Base-by-base conservation (phyloP, 1,284 basidiomycete genomes). In the Ganoderma leucocontextum region DNA sequence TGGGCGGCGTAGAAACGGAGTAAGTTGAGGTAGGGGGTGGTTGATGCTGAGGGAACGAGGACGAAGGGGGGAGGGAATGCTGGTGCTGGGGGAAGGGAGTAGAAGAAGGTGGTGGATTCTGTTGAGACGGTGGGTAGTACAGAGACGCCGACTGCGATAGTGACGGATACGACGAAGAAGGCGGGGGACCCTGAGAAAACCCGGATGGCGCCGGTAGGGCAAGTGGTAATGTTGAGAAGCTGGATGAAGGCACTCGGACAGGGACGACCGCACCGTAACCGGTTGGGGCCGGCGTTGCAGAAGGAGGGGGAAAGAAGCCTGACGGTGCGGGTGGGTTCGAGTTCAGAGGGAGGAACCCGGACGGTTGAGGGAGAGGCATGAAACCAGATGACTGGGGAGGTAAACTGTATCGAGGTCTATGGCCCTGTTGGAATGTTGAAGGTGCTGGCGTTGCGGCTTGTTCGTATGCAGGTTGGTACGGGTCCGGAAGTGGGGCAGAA, bases 311-410 rank as follows among this genome's bases (percentile, higher is more conserved):
- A 8, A 76, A 75, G 75, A 88, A 86, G 39, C 83, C 79, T 39
- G 84, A 82, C 29, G 84, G 80, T 63, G 89, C 87, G 10, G 86
- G 82, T n/a, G 81, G 76, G 73, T 84, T 83, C 25, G 78, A 73
- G 57, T 74, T 70, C 17, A 78, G 59, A 9, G 78, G 72, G 6
- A 76, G 67, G 62, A 80, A 79, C 13, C 79, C 75, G 17, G 80
- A 80, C 12, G 80, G 74, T 29, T 76, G 75, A 8, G 76, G 73
- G 35, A 81, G 72, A 17, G 80, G 78, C 68, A 87, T 80, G 73
- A 92, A 93, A n/a, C 91, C 91, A 19, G 92, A 91, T 0, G 90
- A 88, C 19, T 87, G 80, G 0, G 86, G 76, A 22, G 91, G 90
- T 69, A 92, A 80, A 73, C 89, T 92, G 72, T 90, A 88, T 64